Base-by-base conservation (phyloP, 495 filamentous ascomycete genomes). In the Aspergillus coremiiformis region DNA sequence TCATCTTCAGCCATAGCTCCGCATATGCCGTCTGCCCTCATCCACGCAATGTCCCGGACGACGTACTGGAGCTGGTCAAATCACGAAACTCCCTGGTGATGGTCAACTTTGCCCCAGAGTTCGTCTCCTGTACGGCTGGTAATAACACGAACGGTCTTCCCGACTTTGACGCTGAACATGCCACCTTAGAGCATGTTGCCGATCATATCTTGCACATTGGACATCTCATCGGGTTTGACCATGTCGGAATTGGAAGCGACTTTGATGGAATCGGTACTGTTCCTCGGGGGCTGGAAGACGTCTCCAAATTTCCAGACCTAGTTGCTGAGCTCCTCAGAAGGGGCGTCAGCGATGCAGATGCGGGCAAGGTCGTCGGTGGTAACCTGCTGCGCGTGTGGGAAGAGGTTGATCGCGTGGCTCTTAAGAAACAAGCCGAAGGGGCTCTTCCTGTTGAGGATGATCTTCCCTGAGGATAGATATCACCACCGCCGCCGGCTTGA, bases 241-340 rank as follows among this genome's bases (percentile, higher is more conserved):
- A 83, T 64, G 76, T 86, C 39, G 83, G 83, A 0, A 48, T 86
- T 12, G 83, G 82, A 0, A 80, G 79, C 48, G 83, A 86, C 58
- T 86, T 81, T 62, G 81, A 84, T 56, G 83, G 82, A 2, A 84
- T 82, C 47, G 51, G 57, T 7, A 63, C 51, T 4, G 66, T 70
- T 0, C 74, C 78, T 0, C 58, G 53, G 12, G 82, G 82, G 3
- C 52, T 84, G 3, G 81, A 84, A 39, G 90, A 96, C 67, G 90
- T 96, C 23, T 83, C 82, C 44, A 89, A 86, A 63, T 95, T 83
- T 64, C 92, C 93, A 1, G 81, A 82, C 42, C 66, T 98, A 48
- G 80, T 96, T 5, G 83, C 78, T 5, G 87, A 90, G 66, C 63
- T 92, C 46, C 66, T 93, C 50, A 66, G 63, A 33, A 76, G 80